Evolutionary conservation across 139 green algal genomes (phyloP).

Genomic region (Nannochloris sp.): DNA sequence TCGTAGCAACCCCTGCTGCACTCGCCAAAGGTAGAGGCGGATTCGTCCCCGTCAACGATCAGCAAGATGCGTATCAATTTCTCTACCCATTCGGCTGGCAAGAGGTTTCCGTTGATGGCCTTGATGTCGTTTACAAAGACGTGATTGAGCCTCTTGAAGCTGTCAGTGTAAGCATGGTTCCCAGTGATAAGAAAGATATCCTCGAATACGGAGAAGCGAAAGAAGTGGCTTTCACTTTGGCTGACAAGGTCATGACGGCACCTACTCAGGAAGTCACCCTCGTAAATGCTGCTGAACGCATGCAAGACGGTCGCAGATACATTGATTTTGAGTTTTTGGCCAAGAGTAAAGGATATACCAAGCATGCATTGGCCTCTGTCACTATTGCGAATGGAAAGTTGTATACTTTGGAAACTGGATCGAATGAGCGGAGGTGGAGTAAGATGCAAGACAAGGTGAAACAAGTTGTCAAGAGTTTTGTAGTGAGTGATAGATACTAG

Average conservation of each 20-base stretch:
- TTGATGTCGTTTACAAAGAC: constrained; percentile 96
- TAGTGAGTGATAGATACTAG: background rate
- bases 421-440: constrained; percentile 84
- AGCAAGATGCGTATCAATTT: constrained; percentile 86
- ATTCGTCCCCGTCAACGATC: constrained; percentile 76
- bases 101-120: constrained; percentile 65
- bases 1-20: background rate
- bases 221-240: constrained; percentile 35
- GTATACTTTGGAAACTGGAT: constrained; percentile 86
- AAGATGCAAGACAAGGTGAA: constrained; percentile 82
- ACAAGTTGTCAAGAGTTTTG: constrained; percentile 35
- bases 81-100: constrained; percentile 95
- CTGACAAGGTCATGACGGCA: constrained; percentile 53
- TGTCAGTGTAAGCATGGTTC: constrained; percentile 82
- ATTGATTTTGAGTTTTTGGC: constrained; percentile 89
- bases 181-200: constrained; percentile 81
- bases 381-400: constrained; percentile 80
- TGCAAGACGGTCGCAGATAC: constrained; percentile 73
- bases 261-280: constrained; percentile 70
- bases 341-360: constrained; percentile 56
- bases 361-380: constrained; percentile 72
- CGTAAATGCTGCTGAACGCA: constrained; percentile 45
- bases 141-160: constrained; percentile 97
- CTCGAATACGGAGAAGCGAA: constrained; percentile 70
- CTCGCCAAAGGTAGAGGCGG: constrained; percentile 39